A percentile compares a stretch with the other conserved stretches of the same genome.
Evolutionary conservation across 2,329 filamentous ascomycete genomes (phyloP).

Genomic region (Thielaviopsis ethacetica): DNA sequence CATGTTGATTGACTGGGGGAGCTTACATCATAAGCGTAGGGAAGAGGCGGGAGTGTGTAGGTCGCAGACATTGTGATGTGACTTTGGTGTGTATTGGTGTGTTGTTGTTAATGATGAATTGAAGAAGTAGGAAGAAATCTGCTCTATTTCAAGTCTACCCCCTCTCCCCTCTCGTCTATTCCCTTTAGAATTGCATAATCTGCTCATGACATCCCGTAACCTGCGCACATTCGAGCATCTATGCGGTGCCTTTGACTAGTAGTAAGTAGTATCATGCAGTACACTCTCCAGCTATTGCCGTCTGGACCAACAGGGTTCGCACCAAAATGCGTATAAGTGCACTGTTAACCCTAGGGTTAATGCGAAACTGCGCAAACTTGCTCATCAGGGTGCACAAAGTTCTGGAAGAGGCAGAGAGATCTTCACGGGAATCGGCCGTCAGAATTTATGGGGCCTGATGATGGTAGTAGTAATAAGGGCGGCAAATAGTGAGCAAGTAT

Average conservation of each 20-base stretch:
- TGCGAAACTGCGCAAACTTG: conserved; percentile 13
- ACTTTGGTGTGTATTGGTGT: background rate
- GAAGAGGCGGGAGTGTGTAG: conserved; percentile 49
- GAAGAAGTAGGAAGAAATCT: background rate
- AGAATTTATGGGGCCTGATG: background rate
- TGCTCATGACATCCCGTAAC: background rate
- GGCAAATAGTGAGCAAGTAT: background rate
- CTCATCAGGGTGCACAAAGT: conserved; percentile 14
- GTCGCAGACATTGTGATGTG: conserved; percentile 1
- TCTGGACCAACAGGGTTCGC: conserved; percentile 5
- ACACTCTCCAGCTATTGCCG: background rate
- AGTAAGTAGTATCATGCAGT: too few species aligned
- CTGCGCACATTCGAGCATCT: background rate
- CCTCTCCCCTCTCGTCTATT: background rate
- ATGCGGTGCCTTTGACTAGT: background rate
- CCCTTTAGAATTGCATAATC: background rate
- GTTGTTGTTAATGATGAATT: background rate
- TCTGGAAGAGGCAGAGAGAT: conserved; percentile 8
- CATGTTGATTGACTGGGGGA: too few species aligned
- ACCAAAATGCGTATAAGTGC: conserved; percentile 4
- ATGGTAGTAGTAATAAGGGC: background rate
- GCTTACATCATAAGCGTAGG: conserved; percentile 55
- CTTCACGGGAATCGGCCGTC: background rate
- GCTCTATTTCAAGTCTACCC: background rate
- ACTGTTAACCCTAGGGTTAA: conserved; percentile 10